These are phyloP conservation scores for Acanthochlamys bracteata DNA, from an alignment of 106 monocot genomes.

Conservation along the genomic window DNA sequence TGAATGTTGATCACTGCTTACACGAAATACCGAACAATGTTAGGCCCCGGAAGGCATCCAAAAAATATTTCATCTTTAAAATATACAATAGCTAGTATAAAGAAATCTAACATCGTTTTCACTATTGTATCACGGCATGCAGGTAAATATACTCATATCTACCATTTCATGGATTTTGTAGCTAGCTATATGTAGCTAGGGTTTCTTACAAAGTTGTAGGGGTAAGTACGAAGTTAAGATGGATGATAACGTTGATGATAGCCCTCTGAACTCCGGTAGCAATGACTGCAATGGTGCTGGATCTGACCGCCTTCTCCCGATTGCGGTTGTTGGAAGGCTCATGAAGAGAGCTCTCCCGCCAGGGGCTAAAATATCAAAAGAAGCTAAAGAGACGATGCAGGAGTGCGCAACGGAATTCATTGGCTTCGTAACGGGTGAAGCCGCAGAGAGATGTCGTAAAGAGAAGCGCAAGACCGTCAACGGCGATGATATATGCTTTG, in stretches of 20 bases:
- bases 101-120: neutral
- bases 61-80: too few species aligned
- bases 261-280: neutral
- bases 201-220: neutral
- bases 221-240: too few species aligned
- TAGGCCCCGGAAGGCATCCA: slow-evolving; percentile 9
- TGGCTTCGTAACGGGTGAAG: slow-evolving; percentile 8
- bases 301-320: slow-evolving; percentile 8
- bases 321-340: slow-evolving; percentile 10
- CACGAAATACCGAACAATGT: slow-evolving; percentile 5
- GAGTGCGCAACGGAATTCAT: slow-evolving; percentile 15
- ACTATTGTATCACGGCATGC: too few species aligned
- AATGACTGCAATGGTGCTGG: neutral
- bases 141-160: too few species aligned
- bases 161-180: neutral
- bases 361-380: slow-evolving; percentile 11
- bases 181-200: too few species aligned
- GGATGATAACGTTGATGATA: neutral
- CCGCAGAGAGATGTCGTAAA: slow-evolving; percentile 3
- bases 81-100: too few species aligned
- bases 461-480: slow-evolving; percentile 11
- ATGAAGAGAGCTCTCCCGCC: slow-evolving; percentile 14
- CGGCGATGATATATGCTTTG: slow-evolving; percentile 8
- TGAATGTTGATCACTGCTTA: neutral
- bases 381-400: slow-evolving; percentile 19